Conservation (phyloP, 2,329 filamentous ascomycete genomes). For the Eurotiales sp. region DNA sequence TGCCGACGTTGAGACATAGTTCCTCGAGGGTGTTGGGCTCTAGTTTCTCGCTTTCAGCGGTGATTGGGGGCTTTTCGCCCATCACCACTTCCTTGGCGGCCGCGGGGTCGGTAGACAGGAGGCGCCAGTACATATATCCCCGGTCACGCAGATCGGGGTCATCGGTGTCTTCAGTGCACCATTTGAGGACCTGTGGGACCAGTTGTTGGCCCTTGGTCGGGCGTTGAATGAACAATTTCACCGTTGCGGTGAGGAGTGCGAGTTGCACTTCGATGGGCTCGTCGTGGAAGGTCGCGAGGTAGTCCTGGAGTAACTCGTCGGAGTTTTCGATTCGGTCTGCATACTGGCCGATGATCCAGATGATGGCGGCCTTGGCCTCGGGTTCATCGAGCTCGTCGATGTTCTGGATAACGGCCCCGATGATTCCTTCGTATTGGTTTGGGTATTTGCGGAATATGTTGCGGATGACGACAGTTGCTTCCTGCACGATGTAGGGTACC, state of each 20-base stretch:
- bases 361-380: slow-evolving; percentile 96
- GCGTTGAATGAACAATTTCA: slow-evolving; percentile 95
- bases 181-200: slow-evolving; percentile 92
- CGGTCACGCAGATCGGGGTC: slow-evolving; percentile 94
- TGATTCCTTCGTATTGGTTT: slow-evolving; percentile 97
- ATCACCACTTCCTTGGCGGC: slow-evolving; percentile 87
- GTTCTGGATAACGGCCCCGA: slow-evolving; percentile 90
- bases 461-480: slow-evolving; percentile 95
- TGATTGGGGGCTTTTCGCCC: slow-evolving; percentile 95
- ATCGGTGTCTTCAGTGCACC: slow-evolving; percentile 99
- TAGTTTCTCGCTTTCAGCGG: slow-evolving; percentile 89
- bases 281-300: slow-evolving; percentile 87
- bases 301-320: slow-evolving; percentile 89
- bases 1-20: slow-evolving; percentile 94
- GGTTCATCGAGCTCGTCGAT: slow-evolving; percentile 95
- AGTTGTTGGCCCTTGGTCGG: slow-evolving; percentile 91
- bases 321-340: slow-evolving; percentile 97
- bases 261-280: slow-evolving; percentile 95
- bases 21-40: slow-evolving; percentile 90
- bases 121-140: slow-evolving; percentile 99
- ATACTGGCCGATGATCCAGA: slow-evolving; percentile 99
- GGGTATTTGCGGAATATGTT: slow-evolving; percentile 99
- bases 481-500: slow-evolving; percentile 97
- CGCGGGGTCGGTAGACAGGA: slow-evolving; percentile 86
- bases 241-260: slow-evolving; percentile 88